phyloP scores from a whole-genome alignment of 164 flowering plant genomes.

The Echeveria elegans region DNA sequence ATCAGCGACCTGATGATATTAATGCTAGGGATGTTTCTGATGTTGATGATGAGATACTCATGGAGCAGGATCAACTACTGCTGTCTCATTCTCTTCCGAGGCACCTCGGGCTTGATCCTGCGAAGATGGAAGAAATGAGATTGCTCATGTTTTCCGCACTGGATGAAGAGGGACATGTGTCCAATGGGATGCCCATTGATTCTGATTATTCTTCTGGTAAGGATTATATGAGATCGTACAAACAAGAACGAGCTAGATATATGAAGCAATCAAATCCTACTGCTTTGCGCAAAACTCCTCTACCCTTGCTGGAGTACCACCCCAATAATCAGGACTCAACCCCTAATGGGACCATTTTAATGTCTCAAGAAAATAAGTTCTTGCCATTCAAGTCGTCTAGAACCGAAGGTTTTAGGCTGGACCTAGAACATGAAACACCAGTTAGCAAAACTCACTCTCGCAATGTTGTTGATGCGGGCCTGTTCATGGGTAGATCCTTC shows the following conservation, averaged over 20 bases:
- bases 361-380: slow-evolving; percentile 61
- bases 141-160: slow-evolving; percentile 70
- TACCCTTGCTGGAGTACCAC: slow-evolving; percentile 66
- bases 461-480: slow-evolving; percentile 81
- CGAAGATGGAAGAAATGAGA: slow-evolving; percentile 80
- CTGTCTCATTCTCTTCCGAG: slow-evolving; percentile 92
- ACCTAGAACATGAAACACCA: slow-evolving; percentile 58
- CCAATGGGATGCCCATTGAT: slow-evolving; percentile 20
- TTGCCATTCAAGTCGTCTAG: slow-evolving; percentile 34
- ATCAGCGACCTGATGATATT: too few relatives aligned
- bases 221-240: slow-evolving; percentile 32
- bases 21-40: slow-evolving; percentile 20
- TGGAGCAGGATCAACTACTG: slow-evolving; percentile 23
- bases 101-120: slow-evolving; percentile 92
- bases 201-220: slow-evolving; percentile 27
- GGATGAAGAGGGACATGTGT: slow-evolving; percentile 43
- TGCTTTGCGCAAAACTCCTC: slow-evolving; percentile 53
- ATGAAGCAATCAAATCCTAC: slow-evolving; percentile 37
- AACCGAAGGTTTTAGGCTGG: slow-evolving; percentile 67
- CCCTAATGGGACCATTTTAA: slow-evolving; percentile 50
- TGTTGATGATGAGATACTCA: slow-evolving; percentile 31
- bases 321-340: slow-evolving; percentile 32
- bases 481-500: slow-evolving; percentile 97
- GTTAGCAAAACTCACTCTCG: slow-evolving; percentile 46
- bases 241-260: slow-evolving; percentile 29